Evolutionary conservation across 1,284 basidiomycete species (phyloP), one percentile per base, ranked within the genome.

Genomic region (Ustilago lituana): DNA sequence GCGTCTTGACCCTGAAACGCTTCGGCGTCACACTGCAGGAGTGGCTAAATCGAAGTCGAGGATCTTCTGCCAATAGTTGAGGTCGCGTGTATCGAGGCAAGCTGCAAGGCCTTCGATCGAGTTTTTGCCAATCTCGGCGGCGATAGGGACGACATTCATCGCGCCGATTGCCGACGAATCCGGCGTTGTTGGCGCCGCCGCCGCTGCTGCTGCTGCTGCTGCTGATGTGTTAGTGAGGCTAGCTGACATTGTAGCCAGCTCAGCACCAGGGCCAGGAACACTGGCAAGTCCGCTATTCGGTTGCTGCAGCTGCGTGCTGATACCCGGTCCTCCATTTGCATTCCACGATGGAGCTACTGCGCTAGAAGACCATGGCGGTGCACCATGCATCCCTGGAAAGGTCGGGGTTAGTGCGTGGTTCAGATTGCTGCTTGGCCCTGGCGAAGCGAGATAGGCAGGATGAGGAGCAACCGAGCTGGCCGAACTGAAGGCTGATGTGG

Each of bases 11-110:
- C n/a, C n/a, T n/a, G n/a, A n/a, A n/a, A n/a, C n/a, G n/a, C n/a
- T n/a, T 29, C 27, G 27, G 7, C 7, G 7, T 29, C 27, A 58
- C 3, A 50, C 50, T 7, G 61, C 26, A 10, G 56, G 53, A 8
- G 45, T 37, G 4, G 55, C 43, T 6, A 71, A 41, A 32, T 66
- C 68, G 6, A 57, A 59, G 8, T 59, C 68, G 26, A 71, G 27
- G 15, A 71, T 62, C 27, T 56, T 51, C 52, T 71, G 62, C 68
- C 68, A 71, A 29, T 71, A 71, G 1, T 38, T 52, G 14, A 71
- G 27, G 15, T 71, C 68, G 20, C 56, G 49, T 17, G 58, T 44
- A n/a, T 53, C 40, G 12, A 71, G 40, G 39, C 48, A 62, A 0
- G 61, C 61, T n/a, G 55, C 63, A 4, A 71, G 27, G 1, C 53